Evolutionary conservation across 352 stramenopile genomes (phyloP).

Genomic region (Pythium aquatile): DNA sequence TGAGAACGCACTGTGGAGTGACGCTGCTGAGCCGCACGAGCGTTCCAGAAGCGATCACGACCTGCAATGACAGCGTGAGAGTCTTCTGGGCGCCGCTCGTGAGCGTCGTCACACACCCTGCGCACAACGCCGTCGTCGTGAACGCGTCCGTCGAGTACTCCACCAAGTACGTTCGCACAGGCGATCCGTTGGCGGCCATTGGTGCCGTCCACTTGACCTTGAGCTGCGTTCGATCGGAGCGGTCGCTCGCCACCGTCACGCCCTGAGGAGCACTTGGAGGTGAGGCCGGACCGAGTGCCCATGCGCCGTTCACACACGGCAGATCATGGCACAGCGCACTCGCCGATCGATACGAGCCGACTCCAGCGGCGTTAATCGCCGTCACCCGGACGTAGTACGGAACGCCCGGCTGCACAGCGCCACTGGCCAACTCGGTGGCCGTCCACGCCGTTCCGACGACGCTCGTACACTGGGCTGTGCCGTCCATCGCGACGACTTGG

Average conservation of each 20-base stretch:
- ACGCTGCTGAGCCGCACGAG: conserved; percentile 48
- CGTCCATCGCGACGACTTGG: conserved; percentile 47
- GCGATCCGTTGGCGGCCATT: conserved; percentile 57
- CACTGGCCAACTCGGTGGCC: conserved; percentile 75
- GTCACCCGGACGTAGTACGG: conserved; percentile 90
- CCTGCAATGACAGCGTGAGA: conserved; percentile 41
- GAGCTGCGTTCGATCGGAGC: conserved; percentile 66
- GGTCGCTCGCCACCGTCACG: conserved; percentile 85
- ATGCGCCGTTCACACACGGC: conserved; percentile 42
- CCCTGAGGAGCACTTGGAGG: conserved; percentile 65
- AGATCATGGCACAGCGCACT: conserved; percentile 51
- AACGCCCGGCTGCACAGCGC: conserved; percentile 67
- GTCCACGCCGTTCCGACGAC: conserved; percentile 64
- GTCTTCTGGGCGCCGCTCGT: conserved; percentile 32
- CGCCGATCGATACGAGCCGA: conserved; percentile 51
- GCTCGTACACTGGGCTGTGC: conserved; percentile 47
- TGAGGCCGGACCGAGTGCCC: conserved; percentile 47
- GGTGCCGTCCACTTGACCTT: conserved; percentile 86
- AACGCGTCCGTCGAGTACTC: conserved; percentile 80
- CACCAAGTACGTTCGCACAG: conserved; percentile 74
- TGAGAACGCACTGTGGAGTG: conserved; percentile 49
- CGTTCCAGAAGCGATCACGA: conserved; percentile 33
- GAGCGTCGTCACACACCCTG: conserved; percentile 47
- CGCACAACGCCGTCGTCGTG: conserved; percentile 36
- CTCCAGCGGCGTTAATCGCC: conserved; percentile 85